phyloP scores from a whole-genome alignment of 176 grass and related monocot species.

The Calamus simplicifolius region DNA sequence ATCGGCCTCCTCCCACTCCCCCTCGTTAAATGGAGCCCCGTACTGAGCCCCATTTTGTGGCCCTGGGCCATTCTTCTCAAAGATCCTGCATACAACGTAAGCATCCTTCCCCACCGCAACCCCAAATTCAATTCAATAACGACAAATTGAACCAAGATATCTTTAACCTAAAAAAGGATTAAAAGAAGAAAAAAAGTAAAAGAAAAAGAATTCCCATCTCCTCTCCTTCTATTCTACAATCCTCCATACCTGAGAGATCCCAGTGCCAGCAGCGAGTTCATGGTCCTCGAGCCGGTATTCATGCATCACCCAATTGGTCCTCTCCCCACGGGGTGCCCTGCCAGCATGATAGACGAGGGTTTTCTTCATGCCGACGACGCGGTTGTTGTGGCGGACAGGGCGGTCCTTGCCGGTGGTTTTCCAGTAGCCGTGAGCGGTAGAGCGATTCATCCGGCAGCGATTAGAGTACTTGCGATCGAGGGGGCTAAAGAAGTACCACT shows the following conservation, averaged over 20 bases:
- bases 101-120: slow-evolving; percentile 36
- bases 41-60: slow-evolving; percentile 93
- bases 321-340: slow-evolving; percentile 63
- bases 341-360: slow-evolving; percentile 89
- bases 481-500: slow-evolving; percentile 98
- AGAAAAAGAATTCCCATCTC: background rate
- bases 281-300: slow-evolving; percentile 88
- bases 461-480: slow-evolving; percentile 90
- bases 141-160: too few relatives aligned
- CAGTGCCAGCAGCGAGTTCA: slow-evolving; percentile 3
- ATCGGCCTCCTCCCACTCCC: slow-evolving; percentile 76
- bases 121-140: too few relatives aligned
- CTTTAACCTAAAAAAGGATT: too few relatives aligned
- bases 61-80: slow-evolving; percentile 78
- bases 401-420: slow-evolving; percentile 97
- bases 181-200: background rate
- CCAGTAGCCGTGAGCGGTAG: slow-evolving; percentile 76
- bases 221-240: too few relatives aligned
- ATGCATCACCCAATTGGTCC: slow-evolving; percentile 99
- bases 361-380: slow-evolving; percentile 87
- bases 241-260: slow-evolving; percentile 34
- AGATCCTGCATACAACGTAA: slow-evolving; percentile 90
- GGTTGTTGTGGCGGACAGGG: slow-evolving; percentile 40
- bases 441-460: slow-evolving; percentile 71
- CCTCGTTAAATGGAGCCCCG: slow-evolving; percentile 90